These are phyloP conservation scores for Tagetes patula DNA, from an alignment of 129 eudicot species.

Conservation along the genomic window DNA sequence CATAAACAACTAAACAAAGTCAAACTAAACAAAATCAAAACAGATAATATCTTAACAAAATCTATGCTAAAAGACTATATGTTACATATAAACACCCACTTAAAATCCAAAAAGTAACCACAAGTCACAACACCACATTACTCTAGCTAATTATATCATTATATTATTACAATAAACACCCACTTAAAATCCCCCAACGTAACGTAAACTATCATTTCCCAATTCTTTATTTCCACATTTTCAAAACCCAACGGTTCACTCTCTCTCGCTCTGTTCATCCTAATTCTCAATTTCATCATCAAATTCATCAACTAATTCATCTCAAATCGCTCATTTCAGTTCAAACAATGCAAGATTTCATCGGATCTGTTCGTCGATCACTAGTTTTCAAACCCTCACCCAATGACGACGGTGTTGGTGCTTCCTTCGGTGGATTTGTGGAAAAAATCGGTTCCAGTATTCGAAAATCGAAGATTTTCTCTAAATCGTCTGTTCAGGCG, in stretches of 20 bases:
- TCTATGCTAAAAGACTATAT: too few relatives aligned
- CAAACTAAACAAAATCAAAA: too few relatives aligned
- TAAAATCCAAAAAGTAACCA: neutral
- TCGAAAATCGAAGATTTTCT: constrained; percentile 72
- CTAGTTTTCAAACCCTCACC: constrained; percentile 76
- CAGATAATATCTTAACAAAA: too few relatives aligned
- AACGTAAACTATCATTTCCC: constrained; percentile 31
- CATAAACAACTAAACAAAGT: too few relatives aligned
- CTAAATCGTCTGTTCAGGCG: constrained; percentile 55
- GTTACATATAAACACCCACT: too few relatives aligned
- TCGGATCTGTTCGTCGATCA: constrained; percentile 97
- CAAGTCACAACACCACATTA: neutral
- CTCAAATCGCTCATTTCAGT: constrained; percentile 4
- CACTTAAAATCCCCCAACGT: neutral
- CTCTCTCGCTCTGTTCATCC: constrained; percentile 37
- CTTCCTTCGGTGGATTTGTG: constrained; percentile 69
- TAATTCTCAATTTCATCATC: constrained; percentile 27
- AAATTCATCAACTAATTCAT: constrained; percentile 10
- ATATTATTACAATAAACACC: constrained; percentile 3
- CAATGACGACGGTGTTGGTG: constrained; percentile 37
- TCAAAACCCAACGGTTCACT: constrained; percentile 46
- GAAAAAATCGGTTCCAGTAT: constrained; percentile 88
- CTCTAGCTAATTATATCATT: too few relatives aligned
- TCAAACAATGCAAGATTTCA: constrained; percentile 70
- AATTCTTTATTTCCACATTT: constrained; percentile 43